Base-by-base conservation (phyloP, 345 rosid species). In the Eucalyptus albens region DNA sequence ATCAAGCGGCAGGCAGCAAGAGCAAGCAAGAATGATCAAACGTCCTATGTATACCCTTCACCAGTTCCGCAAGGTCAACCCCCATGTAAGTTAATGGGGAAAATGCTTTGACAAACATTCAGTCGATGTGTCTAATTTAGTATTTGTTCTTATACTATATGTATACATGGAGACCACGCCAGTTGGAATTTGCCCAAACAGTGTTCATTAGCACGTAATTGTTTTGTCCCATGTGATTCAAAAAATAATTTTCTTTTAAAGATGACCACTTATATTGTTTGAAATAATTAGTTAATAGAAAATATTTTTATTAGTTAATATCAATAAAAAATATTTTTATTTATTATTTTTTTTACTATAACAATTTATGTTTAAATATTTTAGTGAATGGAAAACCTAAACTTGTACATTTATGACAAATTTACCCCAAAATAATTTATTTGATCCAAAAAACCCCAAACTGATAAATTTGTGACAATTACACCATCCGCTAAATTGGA, bases 231-330 rank as follows among this genome's bases (percentile, higher is more conserved):
- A 6, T 65, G 77, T 6, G 37, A 65, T 53, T 53, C 24, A 53
- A 53, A 53, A 53, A 3, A 62, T 62, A 62, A 13, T 29, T 60
- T 60, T 27, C 19, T 50, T 50, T 62, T 27, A 62, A 65, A 65
- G 37, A 65, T 0, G 5, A 7, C 1, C 5, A 7, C 6, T 14
- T 65, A 0, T n/a, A 7, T 7, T 8, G 3, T n/a, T 14, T 65
- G 19, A 65, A 29, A 65, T 65, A 65, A n/a, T 65, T 65, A 65
- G 9, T 15, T 1, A 65, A 65, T 65, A 14, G 3, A 65, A 65
- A 13, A n/a, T 29, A n/a, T 29, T n/a, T 62, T 65, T 8, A 4
- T 62, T 62, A 62, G 45, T 44, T 8, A 44, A 44, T 44, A 44
- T 2, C n/a, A n/a, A n/a, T n/a, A n/a, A n/a, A n/a, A n/a, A n/a